A percentile compares a stretch with the other conserved stretches of the same genome.
phyloP scores from a whole-genome alignment of 2,329 filamentous ascomycete genomes.

The Ploettnerulaceae sp. region DNA sequence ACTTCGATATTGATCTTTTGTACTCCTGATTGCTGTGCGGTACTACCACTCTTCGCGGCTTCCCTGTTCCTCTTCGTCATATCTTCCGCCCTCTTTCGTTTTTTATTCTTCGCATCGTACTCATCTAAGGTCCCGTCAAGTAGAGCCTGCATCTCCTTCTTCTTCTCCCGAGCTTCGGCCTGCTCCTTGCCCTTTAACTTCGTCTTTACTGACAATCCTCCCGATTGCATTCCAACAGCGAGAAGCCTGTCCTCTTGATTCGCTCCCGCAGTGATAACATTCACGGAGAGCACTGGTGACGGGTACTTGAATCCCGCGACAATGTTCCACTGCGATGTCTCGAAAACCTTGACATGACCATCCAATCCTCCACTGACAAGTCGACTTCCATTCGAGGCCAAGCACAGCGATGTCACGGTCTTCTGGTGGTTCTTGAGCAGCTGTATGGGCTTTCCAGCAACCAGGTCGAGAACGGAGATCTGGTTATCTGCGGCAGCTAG shows the following conservation, averaged over 20 bases:
- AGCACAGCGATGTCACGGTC: conserved; percentile 82
- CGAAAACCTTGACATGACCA: conserved; percentile 95
- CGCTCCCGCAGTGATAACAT: conserved; percentile 64
- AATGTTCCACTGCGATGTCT: conserved; percentile 91
- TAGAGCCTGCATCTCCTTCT: conserved; percentile 80
- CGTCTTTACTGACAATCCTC: conserved; percentile 84
- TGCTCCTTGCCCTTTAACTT: conserved; percentile 82
- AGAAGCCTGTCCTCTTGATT: conserved; percentile 83
- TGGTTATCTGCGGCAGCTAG: conserved; percentile 80
- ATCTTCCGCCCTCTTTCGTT: conserved; percentile 53
- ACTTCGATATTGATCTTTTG: conserved; percentile 81
- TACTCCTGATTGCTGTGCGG: conserved; percentile 54
- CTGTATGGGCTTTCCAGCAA: conserved; percentile 82
- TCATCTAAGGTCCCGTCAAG: conserved; percentile 72
- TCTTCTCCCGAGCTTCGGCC: conserved; percentile 66
- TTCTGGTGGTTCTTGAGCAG: conserved; percentile 94
- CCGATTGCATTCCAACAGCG: conserved; percentile 90
- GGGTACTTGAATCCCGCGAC: conserved; percentile 94
- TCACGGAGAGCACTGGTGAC: conserved; percentile 80
- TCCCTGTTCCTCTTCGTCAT: conserved; percentile 59
- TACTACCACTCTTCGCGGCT: conserved; percentile 78
- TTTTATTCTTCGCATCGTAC: conserved; percentile 68
- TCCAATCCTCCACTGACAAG: conserved; percentile 86
- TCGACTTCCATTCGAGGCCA: conserved; percentile 75
- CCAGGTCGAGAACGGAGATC: conserved; percentile 86